A percentile compares a stretch with the other conserved stretches of the same genome.
phyloP scores from a whole-genome alignment of 2,329 filamentous ascomycete species.

The Talaromyces verruculosus region DNA sequence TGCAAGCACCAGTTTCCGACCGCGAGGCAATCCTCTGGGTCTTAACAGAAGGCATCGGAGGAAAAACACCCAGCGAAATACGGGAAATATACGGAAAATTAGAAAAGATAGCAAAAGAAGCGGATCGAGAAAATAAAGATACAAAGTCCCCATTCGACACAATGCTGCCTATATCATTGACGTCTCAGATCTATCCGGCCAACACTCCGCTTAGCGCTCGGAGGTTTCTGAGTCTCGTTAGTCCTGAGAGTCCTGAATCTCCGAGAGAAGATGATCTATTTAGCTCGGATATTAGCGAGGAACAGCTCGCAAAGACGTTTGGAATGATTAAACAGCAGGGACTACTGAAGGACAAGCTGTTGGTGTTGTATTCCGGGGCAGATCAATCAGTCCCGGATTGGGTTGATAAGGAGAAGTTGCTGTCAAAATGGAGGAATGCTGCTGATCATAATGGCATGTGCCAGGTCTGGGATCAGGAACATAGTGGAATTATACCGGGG shows the following conservation, averaged over 20 bases:
- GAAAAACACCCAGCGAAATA: conserved; percentile 33
- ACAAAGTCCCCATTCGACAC: conserved; percentile 6
- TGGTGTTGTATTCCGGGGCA: conserved; percentile 64
- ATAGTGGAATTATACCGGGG: conserved; percentile 25
- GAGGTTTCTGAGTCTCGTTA: conserved; percentile 54
- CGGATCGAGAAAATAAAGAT: not conserved
- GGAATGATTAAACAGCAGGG: conserved; percentile 52
- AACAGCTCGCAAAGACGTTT: conserved; percentile 60
- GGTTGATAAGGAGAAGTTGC: conserved; percentile 59
- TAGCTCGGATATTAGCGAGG: conserved; percentile 62
- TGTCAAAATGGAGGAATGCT: conserved; percentile 58
- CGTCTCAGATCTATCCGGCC: conserved; percentile 30
- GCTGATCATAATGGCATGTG: conserved; percentile 48
- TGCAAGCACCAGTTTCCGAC: conserved; percentile 73
- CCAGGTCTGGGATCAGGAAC: conserved; percentile 31
- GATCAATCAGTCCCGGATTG: conserved; percentile 64
- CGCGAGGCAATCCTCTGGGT: conserved; percentile 59
- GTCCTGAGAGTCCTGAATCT: conserved; percentile 43
- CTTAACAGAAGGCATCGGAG: conserved; percentile 30
- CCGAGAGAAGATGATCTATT: conserved; percentile 77
- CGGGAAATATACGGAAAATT: conserved; percentile 50
- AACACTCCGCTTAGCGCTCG: conserved; percentile 49
- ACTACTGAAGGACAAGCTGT: conserved; percentile 48
- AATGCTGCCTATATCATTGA: conserved; percentile 27
- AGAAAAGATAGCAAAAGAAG: conserved; percentile 22